Base-by-base conservation (phyloP, 164 flowering plant species). In the Dillenia turbinata region DNA sequence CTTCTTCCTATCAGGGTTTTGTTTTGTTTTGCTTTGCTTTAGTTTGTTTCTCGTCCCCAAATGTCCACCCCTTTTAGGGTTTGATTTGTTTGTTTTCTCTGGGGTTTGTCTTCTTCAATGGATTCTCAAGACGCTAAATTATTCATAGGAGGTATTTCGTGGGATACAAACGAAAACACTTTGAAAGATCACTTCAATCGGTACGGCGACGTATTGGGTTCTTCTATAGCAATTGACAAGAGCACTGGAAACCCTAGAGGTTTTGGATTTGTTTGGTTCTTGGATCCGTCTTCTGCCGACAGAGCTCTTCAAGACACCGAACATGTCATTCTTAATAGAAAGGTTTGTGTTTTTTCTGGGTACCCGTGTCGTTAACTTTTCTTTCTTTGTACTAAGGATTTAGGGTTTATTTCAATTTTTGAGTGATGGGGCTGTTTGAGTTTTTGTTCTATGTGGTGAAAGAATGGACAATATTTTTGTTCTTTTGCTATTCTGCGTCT, bases 71-170 rank as follows among this genome's bases (percentile, higher is more conserved):
- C 6, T 33, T 33, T 47, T 47, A 54, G 59, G 16, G 17, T 47
- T 62, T 33, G 40, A 33, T 40, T 10, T 9, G 22, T 54, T 17
- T 51, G 61, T 52, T 74, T 75, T 63, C 67, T 71, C 56, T 59
- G 8, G 53, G 62, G 61, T 56, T 63, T 52, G 2, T 62, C 26
- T 22, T 15, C 10, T 5, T 22, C 45, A 33, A 76, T 76, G 81
- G 87, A 80, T 14, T 59, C 67, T 24, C 90, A 87, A 33, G 69
- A 69, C 43, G 74, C 60, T 9, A 88, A 88, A 77, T 52, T 88
- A 24, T 88, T 85, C 66, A 81, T 85, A 14, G 94, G 91, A 1
- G 91, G 91, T 8, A 78, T 88, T 15, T 74, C 89, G 3, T 73
- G 85, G 77, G 85, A 75, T 49, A 85, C 89, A 0, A 77, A 24